phyloP scores from a whole-genome alignment of 768 basidiomycete genomes.

The Lentinula guzmanii region DNA sequence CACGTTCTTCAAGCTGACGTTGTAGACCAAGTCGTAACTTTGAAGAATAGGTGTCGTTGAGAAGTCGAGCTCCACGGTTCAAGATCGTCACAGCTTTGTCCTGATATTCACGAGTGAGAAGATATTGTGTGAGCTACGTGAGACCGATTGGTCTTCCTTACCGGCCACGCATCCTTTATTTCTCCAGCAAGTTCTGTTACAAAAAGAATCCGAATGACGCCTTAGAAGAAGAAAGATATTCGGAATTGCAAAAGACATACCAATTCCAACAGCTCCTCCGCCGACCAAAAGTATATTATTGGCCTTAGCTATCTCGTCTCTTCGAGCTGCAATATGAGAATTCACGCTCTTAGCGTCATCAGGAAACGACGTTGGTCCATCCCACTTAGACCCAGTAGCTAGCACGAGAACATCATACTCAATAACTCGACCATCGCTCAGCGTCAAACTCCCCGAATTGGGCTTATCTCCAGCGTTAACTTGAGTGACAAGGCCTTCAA shows the following conservation, averaged over 20 bases:
- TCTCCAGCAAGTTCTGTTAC: constrained; percentile 19
- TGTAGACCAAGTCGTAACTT: constrained; percentile 33
- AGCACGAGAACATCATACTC: constrained; percentile 53
- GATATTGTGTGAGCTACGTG: too few relatives aligned
- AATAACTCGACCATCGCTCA: constrained; percentile 44
- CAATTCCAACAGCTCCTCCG: constrained; percentile 51
- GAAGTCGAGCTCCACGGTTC: constrained; percentile 32
- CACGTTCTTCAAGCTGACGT: constrained; percentile 24
- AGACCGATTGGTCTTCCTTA: constrained; percentile 10
- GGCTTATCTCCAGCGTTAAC: constrained; percentile 20
- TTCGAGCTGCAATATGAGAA: constrained; percentile 21
- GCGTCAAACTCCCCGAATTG: constrained; percentile 39
- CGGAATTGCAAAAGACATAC: constrained; percentile 17
- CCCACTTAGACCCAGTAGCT: constrained; percentile 52
- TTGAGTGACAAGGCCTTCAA: constrained; percentile 31
- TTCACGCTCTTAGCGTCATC: constrained; percentile 24
- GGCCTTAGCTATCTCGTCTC: constrained; percentile 28
- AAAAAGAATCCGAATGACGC: background rate
- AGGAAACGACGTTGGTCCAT: constrained; percentile 44
- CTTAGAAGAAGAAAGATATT: constrained; percentile 5
- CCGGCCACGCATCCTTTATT: constrained; percentile 16
- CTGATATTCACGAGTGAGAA: too few relatives aligned
- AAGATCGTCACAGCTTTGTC: constrained; percentile 33
- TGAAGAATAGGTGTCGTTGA: constrained; percentile 37
- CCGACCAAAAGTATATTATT: constrained; percentile 47